Percentiles rank a stretch among this genome's conserved stretches.
These are phyloP conservation scores for Hygrocybe coccinea DNA, from an alignment of 768 basidiomycete species.

Conservation along the genomic window DNA sequence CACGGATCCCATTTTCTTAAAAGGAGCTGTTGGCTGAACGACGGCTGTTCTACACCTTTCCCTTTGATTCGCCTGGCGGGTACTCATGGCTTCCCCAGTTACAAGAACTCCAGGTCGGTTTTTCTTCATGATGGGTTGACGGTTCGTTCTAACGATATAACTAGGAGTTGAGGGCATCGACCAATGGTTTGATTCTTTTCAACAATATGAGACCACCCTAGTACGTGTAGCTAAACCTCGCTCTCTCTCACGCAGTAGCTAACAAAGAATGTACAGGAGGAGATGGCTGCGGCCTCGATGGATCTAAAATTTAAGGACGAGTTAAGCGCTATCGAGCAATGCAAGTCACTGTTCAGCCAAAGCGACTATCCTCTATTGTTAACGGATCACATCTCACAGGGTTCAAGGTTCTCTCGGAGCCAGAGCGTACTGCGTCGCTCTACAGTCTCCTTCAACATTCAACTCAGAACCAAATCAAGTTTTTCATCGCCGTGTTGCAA, in stretches of 20 bases:
- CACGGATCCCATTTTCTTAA: background rate
- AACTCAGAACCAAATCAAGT: conserved; percentile 97
- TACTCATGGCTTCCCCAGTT: background rate
- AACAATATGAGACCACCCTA: conserved; percentile 90
- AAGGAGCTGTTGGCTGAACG: background rate
- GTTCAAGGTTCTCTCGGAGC: conserved; percentile 99
- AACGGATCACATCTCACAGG: conserved; percentile 42
- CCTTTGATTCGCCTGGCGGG: background rate
- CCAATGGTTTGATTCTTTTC: conserved; percentile 97
- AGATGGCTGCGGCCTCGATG: conserved; percentile 97
- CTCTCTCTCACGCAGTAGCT: conserved; percentile 1
- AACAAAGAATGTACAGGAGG: conserved; percentile 48
- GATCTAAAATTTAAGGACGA: conserved; percentile 99
- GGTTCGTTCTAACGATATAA: conserved; percentile 8
- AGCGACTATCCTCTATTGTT: background rate
- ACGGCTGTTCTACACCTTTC: background rate
- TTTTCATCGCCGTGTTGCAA: conserved; percentile 97
- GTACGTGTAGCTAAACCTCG: conserved; percentile 27
- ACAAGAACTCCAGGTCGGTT: background rate
- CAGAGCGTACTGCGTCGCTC: conserved; percentile 98
- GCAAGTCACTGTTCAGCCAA: conserved; percentile 35
- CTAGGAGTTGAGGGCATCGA: conserved; percentile 84
- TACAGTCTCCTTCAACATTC: conserved; percentile 99
- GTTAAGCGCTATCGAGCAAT: conserved; percentile 98
- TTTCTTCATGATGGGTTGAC: background rate